Evolutionary conservation across 495 filamentous ascomycete species (phyloP), one percentile per base, ranked within the genome.

Genomic region (Poronia punctata): DNA sequence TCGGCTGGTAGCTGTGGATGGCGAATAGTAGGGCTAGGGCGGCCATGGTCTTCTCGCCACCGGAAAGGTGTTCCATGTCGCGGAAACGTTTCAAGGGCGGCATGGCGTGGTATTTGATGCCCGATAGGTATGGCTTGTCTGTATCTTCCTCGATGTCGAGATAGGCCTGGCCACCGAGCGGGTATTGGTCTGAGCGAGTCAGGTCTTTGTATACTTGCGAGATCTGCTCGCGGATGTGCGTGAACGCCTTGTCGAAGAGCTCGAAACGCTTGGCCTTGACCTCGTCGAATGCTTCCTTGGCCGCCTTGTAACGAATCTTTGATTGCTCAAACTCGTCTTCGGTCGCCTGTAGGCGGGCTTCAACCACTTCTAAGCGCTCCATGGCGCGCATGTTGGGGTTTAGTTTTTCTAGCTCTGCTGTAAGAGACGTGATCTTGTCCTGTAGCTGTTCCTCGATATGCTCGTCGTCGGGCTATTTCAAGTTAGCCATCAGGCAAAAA

Each of bases 21-120:
- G 92, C 90, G 53, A 99, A 97, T 5, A 99, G 77, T 38, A 99
- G 71, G 14, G 92, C 92, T 16, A 99, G 74, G 27, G 92, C 92
- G 2, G 92, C 92, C 82, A 99, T 99, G 10, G 93, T 96, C 75
- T 97, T 97, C 68, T 99, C 92, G 38, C 92, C 92, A 48, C 92
- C 92, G 8, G 86, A 94, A 16, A 99, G 75, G 56, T 95, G 90
- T 62, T 97, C 92, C 92, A 99, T 97, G 63, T 97, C 93, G 25
- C 92, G 78, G 79, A 97, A 99, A 38, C 92, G 88, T 68, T 99
- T 99, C 41, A 95, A 78, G 6, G 92, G 92, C 17, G 92, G 92
- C 89, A 95, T 97, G 50, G 93, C 92, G 61, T 96, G 87, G 64
- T 97, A 99, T 50, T 93, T 94, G 65, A 99, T 86, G 15, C 92